Conservation (phyloP, 2,329 filamentous ascomycete species). For the Diatrype stigma region DNA sequence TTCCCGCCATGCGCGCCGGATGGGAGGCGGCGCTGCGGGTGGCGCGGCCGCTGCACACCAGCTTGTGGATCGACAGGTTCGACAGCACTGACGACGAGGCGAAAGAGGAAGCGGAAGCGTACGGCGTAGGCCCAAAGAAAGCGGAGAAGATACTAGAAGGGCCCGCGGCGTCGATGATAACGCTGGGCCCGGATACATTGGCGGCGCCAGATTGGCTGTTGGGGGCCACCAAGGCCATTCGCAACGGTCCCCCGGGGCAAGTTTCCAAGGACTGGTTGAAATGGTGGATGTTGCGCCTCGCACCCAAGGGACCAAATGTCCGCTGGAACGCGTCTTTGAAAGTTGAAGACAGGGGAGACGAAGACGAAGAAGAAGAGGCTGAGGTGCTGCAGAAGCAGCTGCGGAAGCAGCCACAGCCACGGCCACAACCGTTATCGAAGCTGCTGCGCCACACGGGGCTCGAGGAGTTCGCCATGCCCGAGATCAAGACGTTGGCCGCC, state of each 20-base stretch:
- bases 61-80: not conserved
- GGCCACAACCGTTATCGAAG: not conserved
- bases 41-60: slow-evolving; percentile 10
- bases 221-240: too few relatives aligned
- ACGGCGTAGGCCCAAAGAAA: too few relatives aligned
- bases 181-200: too few relatives aligned
- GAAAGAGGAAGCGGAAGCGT: not conserved
- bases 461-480: slow-evolving; percentile 7
- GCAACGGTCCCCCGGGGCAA: too few relatives aligned
- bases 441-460: slow-evolving; percentile 5
- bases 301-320: too few relatives aligned
- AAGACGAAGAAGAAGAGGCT: not conserved
- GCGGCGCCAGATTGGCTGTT: too few relatives aligned
- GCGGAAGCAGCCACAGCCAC: not conserved
- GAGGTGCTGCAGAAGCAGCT: not conserved
- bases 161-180: too few relatives aligned
- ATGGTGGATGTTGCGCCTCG: too few relatives aligned
- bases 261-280: too few relatives aligned
- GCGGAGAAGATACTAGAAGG: too few relatives aligned
- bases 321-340: too few relatives aligned
- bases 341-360: too few relatives aligned
- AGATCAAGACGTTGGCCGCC: not conserved
- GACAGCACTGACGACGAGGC: not conserved
- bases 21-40: slow-evolving; percentile 38
- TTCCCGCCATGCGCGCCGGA: slow-evolving; percentile 48